Percentiles rank a stretch among this genome's conserved stretches.
These are phyloP conservation scores for Aspergillaceae sp. DNA, from an alignment of 2,329 filamentous ascomycete species.

Conservation along the genomic window DNA sequence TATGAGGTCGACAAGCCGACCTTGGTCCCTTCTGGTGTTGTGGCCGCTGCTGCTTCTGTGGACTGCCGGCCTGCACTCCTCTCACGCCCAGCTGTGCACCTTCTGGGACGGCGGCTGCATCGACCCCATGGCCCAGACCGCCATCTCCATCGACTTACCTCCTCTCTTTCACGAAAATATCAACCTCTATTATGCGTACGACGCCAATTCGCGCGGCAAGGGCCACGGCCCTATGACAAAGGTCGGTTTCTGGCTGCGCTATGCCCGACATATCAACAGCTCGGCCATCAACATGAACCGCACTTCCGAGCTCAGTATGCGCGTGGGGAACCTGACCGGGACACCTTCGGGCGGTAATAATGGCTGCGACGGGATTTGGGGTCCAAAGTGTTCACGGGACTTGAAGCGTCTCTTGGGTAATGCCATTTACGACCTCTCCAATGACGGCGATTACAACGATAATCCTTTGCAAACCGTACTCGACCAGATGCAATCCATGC, in stretches of 20 bases:
- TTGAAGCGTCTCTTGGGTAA: slow-evolving; percentile 21
- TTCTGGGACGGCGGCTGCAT: slow-evolving; percentile 29
- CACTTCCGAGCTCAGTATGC: slow-evolving; percentile 29
- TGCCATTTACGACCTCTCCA: slow-evolving; percentile 19
- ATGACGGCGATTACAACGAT: slow-evolving; percentile 18
- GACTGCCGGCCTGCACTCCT: slow-evolving; percentile 10
- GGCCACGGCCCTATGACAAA: slow-evolving; percentile 28
- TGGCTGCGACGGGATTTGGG: slow-evolving; percentile 33
- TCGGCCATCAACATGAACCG: slow-evolving; percentile 22
- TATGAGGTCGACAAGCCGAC: slow-evolving; percentile 8
- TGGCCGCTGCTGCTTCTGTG: slow-evolving; percentile 13
- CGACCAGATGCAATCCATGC: slow-evolving; percentile 17
- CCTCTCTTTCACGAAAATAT: slow-evolving; percentile 27
- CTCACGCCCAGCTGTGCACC: slow-evolving; percentile 24
- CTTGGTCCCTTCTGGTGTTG: slow-evolving; percentile 1
- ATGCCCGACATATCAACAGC: slow-evolving; percentile 20
- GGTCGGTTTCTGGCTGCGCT: slow-evolving; percentile 29
- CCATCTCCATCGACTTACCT: slow-evolving; percentile 24
- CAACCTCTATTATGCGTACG: slow-evolving; percentile 28
- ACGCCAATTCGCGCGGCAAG: slow-evolving; percentile 23
- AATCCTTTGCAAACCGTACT: slow-evolving; percentile 24
- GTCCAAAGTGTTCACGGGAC: slow-evolving; percentile 21
- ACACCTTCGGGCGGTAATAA: slow-evolving; percentile 26
- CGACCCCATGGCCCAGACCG: slow-evolving; percentile 31
- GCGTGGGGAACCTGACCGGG: slow-evolving; percentile 30